Percentiles rank a stretch among this genome's conserved stretches.
Conservation (phyloP, 1,284 basidiomycete genomes). For the Pholiota adiposa region DNA sequence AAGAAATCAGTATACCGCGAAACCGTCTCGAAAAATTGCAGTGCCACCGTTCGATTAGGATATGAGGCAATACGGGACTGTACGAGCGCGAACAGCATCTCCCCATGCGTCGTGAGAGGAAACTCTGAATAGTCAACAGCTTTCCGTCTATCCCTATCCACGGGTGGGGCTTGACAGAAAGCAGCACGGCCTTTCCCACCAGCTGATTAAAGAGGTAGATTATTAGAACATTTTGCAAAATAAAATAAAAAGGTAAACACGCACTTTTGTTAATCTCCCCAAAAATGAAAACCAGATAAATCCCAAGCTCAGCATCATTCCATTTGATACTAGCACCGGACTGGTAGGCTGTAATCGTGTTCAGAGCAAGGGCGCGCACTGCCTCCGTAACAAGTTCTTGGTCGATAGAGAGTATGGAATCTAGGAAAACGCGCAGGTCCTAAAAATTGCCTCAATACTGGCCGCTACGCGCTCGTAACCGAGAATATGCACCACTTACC, state of each 20-base stretch:
- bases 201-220: constrained; percentile 37
- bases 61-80: constrained; percentile 84
- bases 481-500: constrained; percentile 42
- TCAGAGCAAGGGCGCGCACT: constrained; percentile 72
- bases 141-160: constrained; percentile 69
- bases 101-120: constrained; percentile 89
- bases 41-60: constrained; percentile 86
- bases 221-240: not conserved
- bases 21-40: constrained; percentile 94
- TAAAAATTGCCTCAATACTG: constrained; percentile 33
- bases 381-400: constrained; percentile 79
- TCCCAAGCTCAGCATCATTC: constrained; percentile 93
- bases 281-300: constrained; percentile 92
- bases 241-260: not conserved
- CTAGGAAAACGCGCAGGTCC: constrained; percentile 84
- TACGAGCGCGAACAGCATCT: constrained; percentile 86
- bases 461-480: not conserved
- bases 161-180: constrained; percentile 71
- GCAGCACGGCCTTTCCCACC: constrained; percentile 77
- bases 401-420: constrained; percentile 83
- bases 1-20: constrained; percentile 97
- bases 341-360: constrained; percentile 72
- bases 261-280: constrained; percentile 90
- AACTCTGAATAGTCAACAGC: constrained; percentile 81
- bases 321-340: constrained; percentile 74